Percentiles rank a stretch among this genome's conserved stretches.
Evolutionary conservation across 1,284 basidiomycete genomes (phyloP).

Genomic region (Ustanciosporium gigantosporum): DNA sequence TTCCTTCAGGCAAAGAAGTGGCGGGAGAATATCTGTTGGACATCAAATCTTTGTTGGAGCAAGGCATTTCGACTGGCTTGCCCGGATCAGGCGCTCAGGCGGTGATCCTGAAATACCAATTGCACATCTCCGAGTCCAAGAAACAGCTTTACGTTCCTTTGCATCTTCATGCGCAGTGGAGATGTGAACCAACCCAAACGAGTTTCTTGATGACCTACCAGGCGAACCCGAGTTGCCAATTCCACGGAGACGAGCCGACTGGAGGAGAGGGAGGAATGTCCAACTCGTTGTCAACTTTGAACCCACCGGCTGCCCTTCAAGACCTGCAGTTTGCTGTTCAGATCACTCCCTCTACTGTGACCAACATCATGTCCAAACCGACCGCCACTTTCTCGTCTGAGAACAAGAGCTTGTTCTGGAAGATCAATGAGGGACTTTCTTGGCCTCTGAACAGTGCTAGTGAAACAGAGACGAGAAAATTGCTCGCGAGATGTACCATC

Average conservation of each 20-base stretch:
- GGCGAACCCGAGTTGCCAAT: conserved; percentile 41
- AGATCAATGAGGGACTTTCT: conserved; percentile 52
- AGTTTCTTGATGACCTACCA: conserved; percentile 65
- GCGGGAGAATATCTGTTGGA: conserved; percentile 65
- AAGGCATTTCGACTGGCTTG: conserved; percentile 11
- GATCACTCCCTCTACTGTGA: conserved; percentile 61
- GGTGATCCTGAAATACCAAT: conserved; percentile 65
- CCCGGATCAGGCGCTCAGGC: conserved; percentile 42
- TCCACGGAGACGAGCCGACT: conserved; percentile 2
- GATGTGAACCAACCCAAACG: conserved; percentile 64
- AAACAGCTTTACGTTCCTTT: conserved; percentile 62
- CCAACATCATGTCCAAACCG: conserved; percentile 66
- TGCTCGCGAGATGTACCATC: conserved; percentile 64
- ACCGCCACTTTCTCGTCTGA: conserved; percentile 62
- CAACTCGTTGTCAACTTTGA: not conserved
- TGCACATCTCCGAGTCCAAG: conserved; percentile 61
- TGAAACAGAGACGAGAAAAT: conserved; percentile 56
- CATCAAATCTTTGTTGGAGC: conserved; percentile 58
- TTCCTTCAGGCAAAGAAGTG: conserved; percentile 48
- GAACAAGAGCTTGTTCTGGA: conserved; percentile 62
- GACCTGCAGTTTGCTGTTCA: conserved; percentile 62
- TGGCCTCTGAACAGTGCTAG: conserved; percentile 1
- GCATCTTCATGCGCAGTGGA: conserved; percentile 64
- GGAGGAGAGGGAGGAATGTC: not conserved
- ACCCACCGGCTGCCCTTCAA: conserved; percentile 7